Base-by-base conservation (phyloP, 768 basidiomycete genomes). In the Lactarius hengduanensis region DNA sequence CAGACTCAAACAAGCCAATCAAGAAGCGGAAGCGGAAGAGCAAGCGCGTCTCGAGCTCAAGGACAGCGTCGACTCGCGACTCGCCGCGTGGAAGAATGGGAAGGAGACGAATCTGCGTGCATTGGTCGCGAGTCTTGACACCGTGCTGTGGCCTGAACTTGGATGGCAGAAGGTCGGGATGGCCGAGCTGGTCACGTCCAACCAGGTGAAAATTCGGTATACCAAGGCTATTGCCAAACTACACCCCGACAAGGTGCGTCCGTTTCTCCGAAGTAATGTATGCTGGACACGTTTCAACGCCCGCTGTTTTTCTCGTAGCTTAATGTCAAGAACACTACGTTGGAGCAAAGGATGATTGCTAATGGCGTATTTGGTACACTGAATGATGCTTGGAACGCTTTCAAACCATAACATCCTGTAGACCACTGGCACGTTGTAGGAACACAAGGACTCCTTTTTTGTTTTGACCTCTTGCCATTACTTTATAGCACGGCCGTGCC, bases 281-380 rank as follows among this genome's bases (percentile, higher is more conserved):
- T 11, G 2, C 22, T 6, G 47, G 36, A 60, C 36, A 53, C 50
- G 59, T 22, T 20, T 41, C 55, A 6, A 70, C 53, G 4, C 36
- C 6, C 11, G 26, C 28, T 59, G 15, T 18, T 36, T 32, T 62
- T 26, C 18, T 38, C 30, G 6, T 69, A 96, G 94, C 78, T 98
- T 43, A 92, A 86, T 71, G 77, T 82, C 30, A 79, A 76, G 10
- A 96, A 93, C 72, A 90, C 92, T 66, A 94, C 94, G 3, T 79
- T 97, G 57, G 96, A 98, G 77, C 94, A 98, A 75, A 80, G 94
- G 72, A 96, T 98, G 95, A 82, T 98, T 68, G 95, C 96, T 7
- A 94, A 94, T 70, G 90, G 88, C 2, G 94, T 96, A 4, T 98
- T 99, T 78, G 91, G 91, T 8, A 80, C 86, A 11, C 76, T 98